Percentiles rank a stretch among this genome's conserved stretches.
phyloP scores from a whole-genome alignment of 177 flowering plant genomes.

The Vitis hybrid region DNA sequence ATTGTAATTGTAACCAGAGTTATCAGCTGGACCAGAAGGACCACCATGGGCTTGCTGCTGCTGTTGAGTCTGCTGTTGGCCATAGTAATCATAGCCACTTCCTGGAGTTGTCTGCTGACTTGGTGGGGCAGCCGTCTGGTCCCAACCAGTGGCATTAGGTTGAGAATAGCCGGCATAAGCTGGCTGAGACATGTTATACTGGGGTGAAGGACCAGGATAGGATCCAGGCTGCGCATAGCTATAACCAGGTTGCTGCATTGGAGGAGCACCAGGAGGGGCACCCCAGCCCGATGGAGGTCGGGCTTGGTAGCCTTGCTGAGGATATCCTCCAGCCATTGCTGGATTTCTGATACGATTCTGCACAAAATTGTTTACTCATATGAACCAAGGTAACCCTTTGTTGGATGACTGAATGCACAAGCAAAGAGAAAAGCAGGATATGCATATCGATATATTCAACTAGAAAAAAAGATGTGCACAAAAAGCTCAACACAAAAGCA shows the following conservation, averaged over 20 bases:
- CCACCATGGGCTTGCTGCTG: constrained; percentile 57
- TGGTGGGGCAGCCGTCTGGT: constrained; percentile 62
- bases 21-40: constrained; percentile 48
- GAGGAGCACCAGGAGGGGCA: constrained; percentile 55
- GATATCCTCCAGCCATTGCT: constrained; percentile 68
- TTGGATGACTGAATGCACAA: constrained; percentile 9
- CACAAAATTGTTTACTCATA: constrained; percentile 42
- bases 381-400: constrained; percentile 35
- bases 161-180: constrained; percentile 84
- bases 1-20: constrained; percentile 51
- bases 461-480: not conserved
- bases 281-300: constrained; percentile 82
- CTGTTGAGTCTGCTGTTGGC: constrained; percentile 47
- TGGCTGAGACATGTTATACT: constrained; percentile 70
- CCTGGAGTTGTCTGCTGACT: constrained; percentile 63
- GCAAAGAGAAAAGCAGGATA: constrained; percentile 5
- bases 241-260: constrained; percentile 78
- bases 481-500: constrained; percentile 6
- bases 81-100: constrained; percentile 73
- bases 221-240: constrained; percentile 87
- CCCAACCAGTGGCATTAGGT: constrained; percentile 71
- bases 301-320: constrained; percentile 88
- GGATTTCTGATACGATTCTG: constrained; percentile 90
- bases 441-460: constrained; percentile 12
- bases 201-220: constrained; percentile 72